Evolutionary conservation across 495 filamentous ascomycete genomes (phyloP), one percentile per base, ranked within the genome.

Genomic region (Trichoderma erinaceum): DNA sequence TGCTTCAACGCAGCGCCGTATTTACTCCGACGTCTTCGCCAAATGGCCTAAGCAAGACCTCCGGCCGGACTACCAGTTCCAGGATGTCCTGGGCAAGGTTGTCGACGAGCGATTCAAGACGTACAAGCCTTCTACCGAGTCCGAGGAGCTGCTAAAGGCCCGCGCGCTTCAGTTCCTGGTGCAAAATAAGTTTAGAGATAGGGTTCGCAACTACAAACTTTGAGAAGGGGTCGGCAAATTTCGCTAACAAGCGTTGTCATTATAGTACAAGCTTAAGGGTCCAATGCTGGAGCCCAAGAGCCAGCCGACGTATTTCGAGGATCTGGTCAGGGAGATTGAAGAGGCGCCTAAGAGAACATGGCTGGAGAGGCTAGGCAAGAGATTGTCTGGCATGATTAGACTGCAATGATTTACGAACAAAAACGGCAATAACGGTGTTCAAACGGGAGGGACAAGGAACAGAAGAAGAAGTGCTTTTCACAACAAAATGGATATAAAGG

Each of bases 21-120:
- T 66, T 43, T 74, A 87, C 81, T 80, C 87, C 67, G 87, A 84
- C 78, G 87, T 89, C 69, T 79, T 96, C 66, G 79, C 83, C 70
- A 87, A 85, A 71, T 97, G 92, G 92, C 93, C 93, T 63, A 81
- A 82, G 69, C 91, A 96, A 74, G 73, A 77, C 52, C 85, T 97
- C 66, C 91, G 93, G 2, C 93, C 93, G 12, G 85, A 88, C 65
- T 82, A 89, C 73, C 88, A 90, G 68, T 86, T 97, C 73, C 89
- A 92, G 70, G 78, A 86, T 69, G 84, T 87, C 66, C 83, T 97
- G 52, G 82, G 84, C 70, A 80, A 82, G 66, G 86, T 89, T 64
- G 81, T 92, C 63, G 79, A 84, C n/a, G 71, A 73, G 66, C 83
- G 85, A 66, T 80, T 92, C 44, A 78, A 85, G 43, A 73, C 75